These are phyloP conservation scores for Morella rubra DNA, from an alignment of 306 rosid species.

Conservation along the genomic window DNA sequence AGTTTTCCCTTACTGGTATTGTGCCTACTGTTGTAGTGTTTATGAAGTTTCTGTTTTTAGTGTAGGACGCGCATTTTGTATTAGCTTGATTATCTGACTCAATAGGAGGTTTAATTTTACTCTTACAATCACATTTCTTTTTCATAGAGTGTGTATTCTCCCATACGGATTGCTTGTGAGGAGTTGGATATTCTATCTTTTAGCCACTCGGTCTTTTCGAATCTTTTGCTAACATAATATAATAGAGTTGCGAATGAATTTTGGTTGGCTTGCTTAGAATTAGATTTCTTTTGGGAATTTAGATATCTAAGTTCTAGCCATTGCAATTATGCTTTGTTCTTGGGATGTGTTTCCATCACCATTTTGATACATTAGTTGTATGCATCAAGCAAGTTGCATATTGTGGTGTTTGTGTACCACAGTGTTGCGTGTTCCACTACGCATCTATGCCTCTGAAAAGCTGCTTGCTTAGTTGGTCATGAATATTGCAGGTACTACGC, in stretches of 20 bases:
- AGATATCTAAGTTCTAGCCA: no score
- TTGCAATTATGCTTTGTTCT: not conserved
- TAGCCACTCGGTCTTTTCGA: not conserved
- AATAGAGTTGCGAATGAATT: not conserved
- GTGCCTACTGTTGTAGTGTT: not conserved
- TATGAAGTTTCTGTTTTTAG: not conserved
- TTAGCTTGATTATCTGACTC: not conserved
- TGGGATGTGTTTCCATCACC: not conserved
- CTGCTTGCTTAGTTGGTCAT: constrained; percentile 10
- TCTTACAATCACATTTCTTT: no score
- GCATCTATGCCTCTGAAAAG: not conserved
- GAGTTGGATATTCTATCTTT: not conserved
- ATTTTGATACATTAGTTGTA: not conserved
- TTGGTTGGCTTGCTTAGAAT: not conserved
- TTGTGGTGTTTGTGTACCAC: not conserved
- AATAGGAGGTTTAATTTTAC: no score
- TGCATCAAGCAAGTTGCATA: not conserved
- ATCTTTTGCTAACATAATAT: not conserved
- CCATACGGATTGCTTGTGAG: not conserved
- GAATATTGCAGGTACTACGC: constrained; percentile 66
- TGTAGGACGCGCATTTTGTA: not conserved
- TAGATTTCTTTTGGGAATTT: not conserved
- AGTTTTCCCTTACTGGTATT: not conserved
- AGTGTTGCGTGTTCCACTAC: not conserved
- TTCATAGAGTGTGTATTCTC: no score